Conservation (phyloP, 768 basidiomycete genomes). For the Trametes cingulata region DNA sequence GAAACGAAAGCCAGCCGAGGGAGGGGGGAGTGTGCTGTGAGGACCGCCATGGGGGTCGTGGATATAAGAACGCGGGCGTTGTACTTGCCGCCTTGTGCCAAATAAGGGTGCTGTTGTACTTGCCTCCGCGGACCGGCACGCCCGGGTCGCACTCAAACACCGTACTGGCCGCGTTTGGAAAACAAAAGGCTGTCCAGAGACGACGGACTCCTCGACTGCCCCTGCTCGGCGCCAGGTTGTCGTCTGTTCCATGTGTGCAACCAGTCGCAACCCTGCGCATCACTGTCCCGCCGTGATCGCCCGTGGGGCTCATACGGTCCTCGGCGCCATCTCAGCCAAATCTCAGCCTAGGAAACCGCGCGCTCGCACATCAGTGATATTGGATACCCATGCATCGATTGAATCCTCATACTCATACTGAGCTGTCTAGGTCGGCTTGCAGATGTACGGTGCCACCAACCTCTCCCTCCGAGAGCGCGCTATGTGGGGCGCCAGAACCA, state of each 20-base stretch:
- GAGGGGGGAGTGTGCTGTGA: conserved; percentile 4
- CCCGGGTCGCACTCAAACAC: not conserved
- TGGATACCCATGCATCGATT: not conserved
- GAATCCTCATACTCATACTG: not conserved
- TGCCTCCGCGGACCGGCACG: conserved; percentile 5
- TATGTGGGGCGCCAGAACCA: not conserved
- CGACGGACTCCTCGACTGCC: conserved; percentile 1
- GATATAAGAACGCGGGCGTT: conserved; percentile 17
- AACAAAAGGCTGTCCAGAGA: conserved; percentile 21
- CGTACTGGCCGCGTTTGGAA: conserved; percentile 14
- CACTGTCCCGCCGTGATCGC: conserved; percentile 2
- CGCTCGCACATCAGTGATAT: too few species aligned
- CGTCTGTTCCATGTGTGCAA: conserved; percentile 4
- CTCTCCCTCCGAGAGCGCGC: not conserved
- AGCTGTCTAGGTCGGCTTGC: not conserved
- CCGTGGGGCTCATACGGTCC: not conserved
- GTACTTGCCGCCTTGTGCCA: conserved; percentile 17
- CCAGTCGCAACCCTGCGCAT: conserved; percentile 7
- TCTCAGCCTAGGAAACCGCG: not conserved
- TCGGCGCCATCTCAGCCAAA: not conserved
- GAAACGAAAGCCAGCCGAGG: not conserved
- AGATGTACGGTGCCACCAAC: not conserved
- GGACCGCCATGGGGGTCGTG: conserved; percentile 5
- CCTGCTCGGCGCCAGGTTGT: conserved; percentile 2
- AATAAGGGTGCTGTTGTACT: conserved; percentile 19